phyloP scores from a whole-genome alignment of 2,329 filamentous ascomycete genomes.

The Trichoderma semiorbis region DNA sequence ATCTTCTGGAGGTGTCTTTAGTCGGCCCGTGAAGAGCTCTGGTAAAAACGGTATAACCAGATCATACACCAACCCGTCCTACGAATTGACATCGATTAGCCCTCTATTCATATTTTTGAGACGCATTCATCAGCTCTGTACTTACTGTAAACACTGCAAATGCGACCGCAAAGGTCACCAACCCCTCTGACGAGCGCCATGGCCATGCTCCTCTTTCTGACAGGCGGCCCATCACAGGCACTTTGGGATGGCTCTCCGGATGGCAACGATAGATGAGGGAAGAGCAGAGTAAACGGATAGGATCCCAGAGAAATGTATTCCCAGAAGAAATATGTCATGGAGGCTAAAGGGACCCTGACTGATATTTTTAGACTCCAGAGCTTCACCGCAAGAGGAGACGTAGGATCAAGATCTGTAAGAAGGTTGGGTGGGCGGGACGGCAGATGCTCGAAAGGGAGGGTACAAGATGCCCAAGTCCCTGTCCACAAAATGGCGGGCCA shows the following conservation, averaged over 20 bases:
- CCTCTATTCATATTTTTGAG: background rate
- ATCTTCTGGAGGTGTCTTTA: conserved; percentile 11
- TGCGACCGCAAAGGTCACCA: conserved; percentile 13
- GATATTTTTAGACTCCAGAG: background rate
- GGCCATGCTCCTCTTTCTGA: background rate
- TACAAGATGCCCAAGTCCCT: background rate
- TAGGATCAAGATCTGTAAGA: background rate
- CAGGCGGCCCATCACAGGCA: background rate
- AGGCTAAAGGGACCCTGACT: background rate
- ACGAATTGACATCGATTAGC: background rate
- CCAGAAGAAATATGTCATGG: too few species aligned
- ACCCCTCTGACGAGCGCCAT: conserved; percentile 12
- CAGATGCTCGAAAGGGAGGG: background rate
- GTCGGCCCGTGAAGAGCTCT: conserved; percentile 15
- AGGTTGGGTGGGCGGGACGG: background rate
- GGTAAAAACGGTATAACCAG: conserved; percentile 17
- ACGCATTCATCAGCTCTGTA: background rate
- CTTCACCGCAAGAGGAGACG: background rate
- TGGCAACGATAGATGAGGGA: background rate
- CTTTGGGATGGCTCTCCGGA: background rate
- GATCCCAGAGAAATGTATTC: background rate
- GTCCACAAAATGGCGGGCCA: background rate
- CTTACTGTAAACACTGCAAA: conserved; percentile 14
- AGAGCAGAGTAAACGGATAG: background rate
- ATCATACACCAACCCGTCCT: conserved; percentile 16